Conservation (phyloP, 2,329 filamentous ascomycete genomes). For the Fusarium agapanthi region DNA sequence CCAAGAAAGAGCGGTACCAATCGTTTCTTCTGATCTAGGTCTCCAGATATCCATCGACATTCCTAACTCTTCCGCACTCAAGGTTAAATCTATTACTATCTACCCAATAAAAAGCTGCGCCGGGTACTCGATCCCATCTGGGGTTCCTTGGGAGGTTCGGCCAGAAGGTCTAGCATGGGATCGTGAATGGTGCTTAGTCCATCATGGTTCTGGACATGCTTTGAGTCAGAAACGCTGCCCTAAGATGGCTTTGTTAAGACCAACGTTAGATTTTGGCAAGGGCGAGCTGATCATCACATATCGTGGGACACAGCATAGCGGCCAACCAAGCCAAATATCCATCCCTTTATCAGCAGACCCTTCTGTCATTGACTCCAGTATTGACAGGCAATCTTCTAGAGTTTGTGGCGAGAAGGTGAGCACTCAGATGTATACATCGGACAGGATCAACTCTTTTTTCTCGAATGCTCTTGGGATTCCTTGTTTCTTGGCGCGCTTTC, state of each 20-base stretch:
- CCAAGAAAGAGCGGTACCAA: constrained; percentile 17
- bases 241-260: constrained; percentile 84
- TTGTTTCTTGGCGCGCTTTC: constrained; percentile 86
- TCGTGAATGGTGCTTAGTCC: constrained; percentile 94
- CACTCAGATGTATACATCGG: constrained; percentile 74
- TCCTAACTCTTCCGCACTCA: constrained; percentile 12
- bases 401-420: constrained; percentile 86
- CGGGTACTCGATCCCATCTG: constrained; percentile 74
- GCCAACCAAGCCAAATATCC: constrained; percentile 50
- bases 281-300: constrained; percentile 72
- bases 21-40: neutral
- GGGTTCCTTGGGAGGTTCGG: constrained; percentile 76
- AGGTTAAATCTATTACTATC: constrained; percentile 72
- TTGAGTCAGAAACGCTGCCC: constrained; percentile 91
- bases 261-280: constrained; percentile 73
- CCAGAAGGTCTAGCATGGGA: constrained; percentile 92
- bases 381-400: constrained; percentile 62
- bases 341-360: constrained; percentile 76
- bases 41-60: neutral
- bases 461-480: constrained; percentile 77
- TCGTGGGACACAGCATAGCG: constrained; percentile 44
- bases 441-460: constrained; percentile 78
- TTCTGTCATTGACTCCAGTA: constrained; percentile 56
- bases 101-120: constrained; percentile 97
- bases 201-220: constrained; percentile 83